Percentiles rank a stretch among this genome's conserved stretches.
These are phyloP conservation scores for Tephrocybe sp. DNA, from an alignment of 768 basidiomycete genomes.

Conservation along the genomic window DNA sequence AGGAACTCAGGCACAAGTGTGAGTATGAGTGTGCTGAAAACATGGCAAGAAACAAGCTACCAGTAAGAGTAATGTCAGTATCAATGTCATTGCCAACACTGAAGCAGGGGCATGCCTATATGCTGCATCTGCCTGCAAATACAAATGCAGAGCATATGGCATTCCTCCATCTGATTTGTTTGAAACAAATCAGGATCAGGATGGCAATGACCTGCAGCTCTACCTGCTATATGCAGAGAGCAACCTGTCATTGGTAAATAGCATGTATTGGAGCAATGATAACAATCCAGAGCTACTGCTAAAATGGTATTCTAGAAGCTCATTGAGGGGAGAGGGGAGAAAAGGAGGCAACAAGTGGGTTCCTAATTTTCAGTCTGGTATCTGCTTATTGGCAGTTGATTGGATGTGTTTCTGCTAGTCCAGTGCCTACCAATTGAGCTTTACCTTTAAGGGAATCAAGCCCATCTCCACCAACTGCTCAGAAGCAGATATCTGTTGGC, in stretches of 20 bases:
- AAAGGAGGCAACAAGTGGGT: constrained; percentile 15
- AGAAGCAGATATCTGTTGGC: not conserved
- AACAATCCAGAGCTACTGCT: constrained; percentile 38
- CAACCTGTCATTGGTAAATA: constrained; percentile 43
- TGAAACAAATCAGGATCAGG: constrained; percentile 19
- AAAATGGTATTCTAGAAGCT: constrained; percentile 46
- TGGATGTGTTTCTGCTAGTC: not conserved
- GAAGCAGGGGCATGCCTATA: constrained; percentile 21
- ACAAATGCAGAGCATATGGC: constrained; percentile 48
- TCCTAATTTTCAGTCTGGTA: no score
- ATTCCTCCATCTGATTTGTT: constrained; percentile 47
- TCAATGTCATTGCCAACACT: constrained; percentile 12
- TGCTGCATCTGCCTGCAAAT: constrained; percentile 35
- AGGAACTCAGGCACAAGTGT: not conserved
- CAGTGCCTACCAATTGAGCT: not conserved
- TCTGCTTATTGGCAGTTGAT: no score
- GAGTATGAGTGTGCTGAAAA: not conserved
- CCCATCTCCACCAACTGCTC: constrained; percentile 4
- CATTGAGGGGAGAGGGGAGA: constrained; percentile 19
- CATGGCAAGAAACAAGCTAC: not conserved
- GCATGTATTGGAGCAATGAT: constrained; percentile 40
- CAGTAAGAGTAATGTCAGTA: constrained; percentile 1
- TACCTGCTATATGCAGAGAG: constrained; percentile 44
- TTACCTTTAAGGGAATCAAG: constrained; percentile 1
- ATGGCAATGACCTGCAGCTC: constrained; percentile 7